Evolutionary conservation across 495 filamentous ascomycete species (phyloP).

Genomic region (Emericellopsis terricola): DNA sequence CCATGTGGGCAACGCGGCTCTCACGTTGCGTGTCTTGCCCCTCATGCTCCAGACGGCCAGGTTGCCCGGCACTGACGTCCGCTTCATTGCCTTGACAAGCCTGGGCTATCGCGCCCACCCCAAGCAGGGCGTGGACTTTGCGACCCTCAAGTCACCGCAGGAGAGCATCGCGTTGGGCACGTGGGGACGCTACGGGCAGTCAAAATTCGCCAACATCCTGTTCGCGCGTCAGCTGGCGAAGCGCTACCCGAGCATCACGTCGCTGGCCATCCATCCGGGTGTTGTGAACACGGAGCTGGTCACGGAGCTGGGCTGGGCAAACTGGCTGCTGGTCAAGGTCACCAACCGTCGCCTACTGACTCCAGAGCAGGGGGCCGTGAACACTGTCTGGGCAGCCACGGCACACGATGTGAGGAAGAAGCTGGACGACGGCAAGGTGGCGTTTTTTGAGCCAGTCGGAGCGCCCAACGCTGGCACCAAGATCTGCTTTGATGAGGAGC

Average conservation of each 20-base stretch:
- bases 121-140: conserved; percentile 15
- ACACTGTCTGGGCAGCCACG: conserved; percentile 41
- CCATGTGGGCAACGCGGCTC: conserved; percentile 43
- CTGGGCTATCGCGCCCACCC: conserved; percentile 9
- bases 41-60: conserved; percentile 27
- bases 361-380: conserved; percentile 29
- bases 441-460: conserved; percentile 2
- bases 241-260: conserved; percentile 35
- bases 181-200: conserved; percentile 38
- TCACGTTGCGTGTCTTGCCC: conserved; percentile 42
- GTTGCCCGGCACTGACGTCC: conserved; percentile 15
- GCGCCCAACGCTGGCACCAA: not conserved
- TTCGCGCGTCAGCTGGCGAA: conserved; percentile 37
- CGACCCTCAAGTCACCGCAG: conserved; percentile 17
- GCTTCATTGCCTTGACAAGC: conserved; percentile 14
- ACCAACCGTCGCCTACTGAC: conserved; percentile 1
- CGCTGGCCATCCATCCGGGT: conserved; percentile 16
- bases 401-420: conserved; percentile 8
- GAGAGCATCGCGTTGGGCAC: conserved; percentile 15
- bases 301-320: not conserved
- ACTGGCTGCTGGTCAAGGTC: not conserved
- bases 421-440: not conserved
- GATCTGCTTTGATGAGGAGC: not conserved
- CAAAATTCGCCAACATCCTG: conserved; percentile 50
- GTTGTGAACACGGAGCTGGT: conserved; percentile 2